Conservation (phyloP, 2,329 filamentous ascomycete species). For the Trichoderma asperellum region DNA sequence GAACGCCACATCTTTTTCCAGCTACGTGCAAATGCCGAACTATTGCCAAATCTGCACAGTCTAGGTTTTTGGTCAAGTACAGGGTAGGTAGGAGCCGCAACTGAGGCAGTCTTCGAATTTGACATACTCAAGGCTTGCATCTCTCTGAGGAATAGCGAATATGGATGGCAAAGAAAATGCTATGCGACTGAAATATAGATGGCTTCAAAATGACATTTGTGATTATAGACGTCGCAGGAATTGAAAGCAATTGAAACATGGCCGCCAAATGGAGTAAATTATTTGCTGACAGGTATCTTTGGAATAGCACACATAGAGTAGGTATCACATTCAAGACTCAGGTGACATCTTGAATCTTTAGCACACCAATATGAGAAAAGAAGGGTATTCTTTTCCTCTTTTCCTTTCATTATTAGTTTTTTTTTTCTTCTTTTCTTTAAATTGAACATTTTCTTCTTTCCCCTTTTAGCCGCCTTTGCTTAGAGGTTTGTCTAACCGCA, state of each 20-base stretch:
- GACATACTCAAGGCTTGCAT: background rate
- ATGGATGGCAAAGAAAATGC: background rate
- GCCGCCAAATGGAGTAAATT: background rate
- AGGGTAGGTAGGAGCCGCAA: background rate
- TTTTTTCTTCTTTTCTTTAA: no score
- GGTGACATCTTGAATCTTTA: background rate
- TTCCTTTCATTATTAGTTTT: no score
- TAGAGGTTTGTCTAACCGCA: constrained; percentile 3
- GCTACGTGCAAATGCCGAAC: background rate
- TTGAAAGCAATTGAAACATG: background rate
- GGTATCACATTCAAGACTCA: background rate
- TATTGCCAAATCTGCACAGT: background rate
- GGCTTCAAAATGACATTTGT: background rate
- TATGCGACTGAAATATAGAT: background rate
- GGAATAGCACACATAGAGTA: background rate
- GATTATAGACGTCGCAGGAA: background rate
- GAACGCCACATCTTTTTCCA: constrained; percentile 14
- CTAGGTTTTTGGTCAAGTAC: background rate
- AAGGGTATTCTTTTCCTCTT: no score
- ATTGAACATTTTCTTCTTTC: background rate
- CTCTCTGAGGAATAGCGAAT: background rate
- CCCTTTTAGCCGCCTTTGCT: background rate
- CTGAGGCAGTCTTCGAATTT: background rate
- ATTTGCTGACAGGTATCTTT: background rate
- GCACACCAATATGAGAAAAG: background rate